These are phyloP conservation scores for Geotrichum histeridarum DNA, from an alignment of 1,139 yeast genomes.

Conservation along the genomic window DNA sequence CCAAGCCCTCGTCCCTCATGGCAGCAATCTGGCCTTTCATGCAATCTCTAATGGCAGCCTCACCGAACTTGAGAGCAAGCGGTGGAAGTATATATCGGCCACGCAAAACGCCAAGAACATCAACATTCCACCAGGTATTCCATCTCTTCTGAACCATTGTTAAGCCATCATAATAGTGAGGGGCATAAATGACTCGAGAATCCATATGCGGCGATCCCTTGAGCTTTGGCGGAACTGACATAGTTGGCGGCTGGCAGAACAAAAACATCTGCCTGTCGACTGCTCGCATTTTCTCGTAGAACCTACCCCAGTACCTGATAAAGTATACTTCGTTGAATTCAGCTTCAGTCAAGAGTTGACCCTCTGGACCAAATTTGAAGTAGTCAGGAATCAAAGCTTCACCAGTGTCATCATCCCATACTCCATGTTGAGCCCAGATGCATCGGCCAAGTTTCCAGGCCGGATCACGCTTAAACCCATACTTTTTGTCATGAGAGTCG, in stretches of 20 bases:
- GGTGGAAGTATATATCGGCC: conserved; percentile 66
- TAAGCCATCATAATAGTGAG: conserved; percentile 88
- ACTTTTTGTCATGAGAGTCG: conserved; percentile 47
- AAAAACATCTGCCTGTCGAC: conserved; percentile 48
- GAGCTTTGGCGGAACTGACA: conserved; percentile 71
- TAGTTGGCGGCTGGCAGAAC: conserved; percentile 77
- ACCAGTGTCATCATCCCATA: conserved; percentile 55
- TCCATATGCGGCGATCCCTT: conserved; percentile 55
- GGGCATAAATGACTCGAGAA: conserved; percentile 61
- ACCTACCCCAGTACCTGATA: conserved; percentile 51
- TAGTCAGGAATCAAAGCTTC: conserved; percentile 43
- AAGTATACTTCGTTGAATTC: conserved; percentile 61
- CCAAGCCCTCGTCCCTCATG: conserved; percentile 56
- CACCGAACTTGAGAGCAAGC: conserved; percentile 73
- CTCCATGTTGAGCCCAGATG: conserved; percentile 66
- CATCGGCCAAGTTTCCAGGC: conserved; percentile 69
- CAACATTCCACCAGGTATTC: conserved; percentile 60
- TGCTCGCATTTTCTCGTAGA: conserved; percentile 47
- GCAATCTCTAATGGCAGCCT: conserved; percentile 65
- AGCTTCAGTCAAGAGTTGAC: conserved; percentile 46
- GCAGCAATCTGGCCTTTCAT: conserved; percentile 58
- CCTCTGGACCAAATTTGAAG: conserved; percentile 44
- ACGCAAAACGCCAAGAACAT: conserved; percentile 75
- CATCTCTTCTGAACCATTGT: conserved; percentile 80
- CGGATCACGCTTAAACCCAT: conserved; percentile 58